A percentile compares a stretch with the other conserved stretches of the same genome.
Evolutionary conservation across 129 eudicot genomes (phyloP).

Genomic region (Tagetes erecta): DNA sequence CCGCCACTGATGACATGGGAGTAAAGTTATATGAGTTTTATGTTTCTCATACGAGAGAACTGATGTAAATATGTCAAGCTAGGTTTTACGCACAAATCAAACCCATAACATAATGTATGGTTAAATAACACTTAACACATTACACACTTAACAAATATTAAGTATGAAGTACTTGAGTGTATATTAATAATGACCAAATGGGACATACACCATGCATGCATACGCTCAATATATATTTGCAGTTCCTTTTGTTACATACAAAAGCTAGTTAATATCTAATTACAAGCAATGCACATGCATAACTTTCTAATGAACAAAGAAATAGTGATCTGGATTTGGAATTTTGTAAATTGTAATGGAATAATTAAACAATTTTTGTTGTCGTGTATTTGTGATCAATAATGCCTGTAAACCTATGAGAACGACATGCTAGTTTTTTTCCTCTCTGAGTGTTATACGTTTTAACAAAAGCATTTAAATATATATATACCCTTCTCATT

Average conservation of each 20-base stretch:
- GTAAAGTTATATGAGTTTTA: no score
- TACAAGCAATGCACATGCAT: neutral
- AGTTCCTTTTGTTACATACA: neutral
- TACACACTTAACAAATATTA: no score
- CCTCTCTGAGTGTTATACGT: neutral
- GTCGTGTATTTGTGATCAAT: neutral
- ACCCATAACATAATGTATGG: no score
- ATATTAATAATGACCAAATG: neutral
- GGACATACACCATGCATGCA: neutral
- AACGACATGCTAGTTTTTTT: neutral
- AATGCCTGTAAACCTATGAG: neutral
- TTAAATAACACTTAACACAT: no score
- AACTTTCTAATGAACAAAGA: neutral
- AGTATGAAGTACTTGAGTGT: neutral
- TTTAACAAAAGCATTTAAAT: neutral
- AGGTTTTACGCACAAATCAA: no score
- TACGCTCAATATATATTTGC: neutral
- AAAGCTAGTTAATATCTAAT: slow-evolving; percentile 2
- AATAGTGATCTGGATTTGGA: slow-evolving; percentile 15
- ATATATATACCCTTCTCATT: no score
- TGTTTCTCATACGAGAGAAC: no score
- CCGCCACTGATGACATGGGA: no score
- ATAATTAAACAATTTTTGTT: neutral
- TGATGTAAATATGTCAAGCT: no score
- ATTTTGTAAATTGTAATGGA: neutral